Base-by-base conservation (phyloP, 108 stramenopile species). In the Stephanodiscus triporus region DNA sequence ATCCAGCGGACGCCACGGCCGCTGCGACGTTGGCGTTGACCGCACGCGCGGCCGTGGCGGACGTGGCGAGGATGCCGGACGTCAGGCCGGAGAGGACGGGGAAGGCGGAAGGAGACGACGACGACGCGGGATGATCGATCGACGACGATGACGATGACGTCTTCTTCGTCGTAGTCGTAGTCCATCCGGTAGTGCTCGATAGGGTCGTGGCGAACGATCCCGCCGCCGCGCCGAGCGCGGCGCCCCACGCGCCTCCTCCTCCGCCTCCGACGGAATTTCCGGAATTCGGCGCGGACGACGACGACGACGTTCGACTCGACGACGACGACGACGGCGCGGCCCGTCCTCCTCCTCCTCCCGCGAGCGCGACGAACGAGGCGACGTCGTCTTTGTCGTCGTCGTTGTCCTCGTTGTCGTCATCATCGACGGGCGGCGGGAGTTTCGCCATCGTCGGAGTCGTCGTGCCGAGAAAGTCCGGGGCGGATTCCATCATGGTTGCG, bases 351-450 rank as follows among this genome's bases (percentile, higher is more conserved):
- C n/a, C n/a, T n/a, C n/a, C n/a, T n/a, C n/a, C n/a, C n/a, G n/a
- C n/a, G n/a, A n/a, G n/a, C 23, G 55, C 27, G 54, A 65, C 73
- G 40, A 74, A 47, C 32, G 65, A 49, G 10, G 59, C 73, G 13
- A 56, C 40, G 38, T 26, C 22, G 6, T 0, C 49, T 6, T 8
- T 40, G 19, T 22, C 30, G 36, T 68, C 53, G 11, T 54, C 53
- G 23, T 54, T 23, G 36, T 68, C 53, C 1, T 54, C 53, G 23
- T 54, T 23, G 53, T 24, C 53, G 53, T 49, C 53, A 23, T 24
- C 53, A 14, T 54, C 26, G 53, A 27, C 9, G 9, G 16, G 2
- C 2, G 23, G 23, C 9, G 53, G 53, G 5, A 54, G 53, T 26
- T 27, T 2, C 23, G 53, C 26, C 26, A 24, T 27, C 26, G 24